Evolutionary conservation across 768 basidiomycete species (phyloP), one percentile per base, ranked within the genome.

Genomic region (Hortiboletus campestris): DNA sequence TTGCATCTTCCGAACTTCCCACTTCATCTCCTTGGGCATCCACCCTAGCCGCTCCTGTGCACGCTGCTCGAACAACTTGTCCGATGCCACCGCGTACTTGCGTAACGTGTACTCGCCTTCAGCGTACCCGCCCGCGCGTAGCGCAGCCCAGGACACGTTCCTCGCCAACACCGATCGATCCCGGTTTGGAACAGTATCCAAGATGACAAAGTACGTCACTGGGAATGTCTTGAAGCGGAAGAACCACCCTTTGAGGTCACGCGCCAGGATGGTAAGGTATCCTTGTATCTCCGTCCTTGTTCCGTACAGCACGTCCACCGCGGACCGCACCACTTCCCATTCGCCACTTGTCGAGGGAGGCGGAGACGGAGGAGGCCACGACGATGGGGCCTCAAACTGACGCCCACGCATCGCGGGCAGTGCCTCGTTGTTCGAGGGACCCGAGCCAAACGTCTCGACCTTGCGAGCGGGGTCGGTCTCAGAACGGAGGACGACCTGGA

Each of bases 151-250:
- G 1, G 53, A 16, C 2, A 53, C 45, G n/a, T 53, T 47, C 14
- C 40, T 29, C 14, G 34, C 32, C 40, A 55, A 29, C 22, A 55
- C 32, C 4, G 46, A 49, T 10, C 8, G 14, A 13, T 55, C 53
- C 2, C 53, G 53, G 19, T 42, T 16, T 2, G 53, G 40, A 3
- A 43, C 25, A 1, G 54, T 19, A n/a, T 50, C 54, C 41, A 50
- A 31, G 29, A 72, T 69, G 4, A 68, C 64, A 46, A 72, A 63
- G 49, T 67, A 72, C 39, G 60, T 69, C 20, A 71, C 69, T 1
- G 64, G 68, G 47, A 72, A 53, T 3, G 51, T 54, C 36, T 68
- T 72, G 56, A 59, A 67, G 10, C 38, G 58, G 54, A 72, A 71
- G 58, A 72, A n/a, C n/a, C n/a, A 63, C 56, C 58, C 60, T 16